Evolutionary conservation across 352 stramenopile species (phyloP).

Genomic region (Chrysophaeum taylorii): DNA sequence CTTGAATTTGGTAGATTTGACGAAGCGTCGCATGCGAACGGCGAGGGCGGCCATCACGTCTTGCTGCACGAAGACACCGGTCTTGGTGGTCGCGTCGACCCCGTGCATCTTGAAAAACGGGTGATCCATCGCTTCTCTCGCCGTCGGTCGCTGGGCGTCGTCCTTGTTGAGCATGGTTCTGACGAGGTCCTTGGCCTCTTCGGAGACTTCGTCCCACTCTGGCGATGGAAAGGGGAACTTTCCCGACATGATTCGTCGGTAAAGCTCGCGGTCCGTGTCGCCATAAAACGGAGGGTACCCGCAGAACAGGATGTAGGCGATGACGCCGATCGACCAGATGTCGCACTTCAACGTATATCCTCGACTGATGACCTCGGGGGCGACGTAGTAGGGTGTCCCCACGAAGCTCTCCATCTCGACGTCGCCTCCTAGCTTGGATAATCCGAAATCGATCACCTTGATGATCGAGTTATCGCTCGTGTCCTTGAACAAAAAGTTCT

Average conservation of each 20-base stretch:
- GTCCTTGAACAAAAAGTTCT: conserved; percentile 70
- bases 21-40: no score
- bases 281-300: conserved; percentile 44
- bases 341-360: conserved; percentile 48
- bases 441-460: not conserved
- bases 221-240: conserved; percentile 8
- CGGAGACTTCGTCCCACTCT: conserved; percentile 41
- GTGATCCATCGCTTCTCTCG: not conserved
- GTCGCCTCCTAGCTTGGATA: no score
- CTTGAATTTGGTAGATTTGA: no score
- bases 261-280: conserved; percentile 30
- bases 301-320: conserved; percentile 51
- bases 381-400: conserved; percentile 19
- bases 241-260: not conserved
- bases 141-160: conserved; percentile 38
- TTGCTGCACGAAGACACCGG: no score
- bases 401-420: not conserved
- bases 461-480: conserved; percentile 63
- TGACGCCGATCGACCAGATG: conserved; percentile 57
- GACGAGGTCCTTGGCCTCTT: conserved; percentile 50
- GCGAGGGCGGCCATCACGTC: no score
- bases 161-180: conserved; percentile 45
- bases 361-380: conserved; percentile 73
- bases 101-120: not conserved
- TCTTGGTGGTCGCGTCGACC: no score